A percentile compares a stretch with the other conserved stretches of the same genome.
These are phyloP conservation scores for Cymbopogon flexuosus DNA, from an alignment of 202 grass and related monocot genomes.

Conservation along the genomic window DNA sequence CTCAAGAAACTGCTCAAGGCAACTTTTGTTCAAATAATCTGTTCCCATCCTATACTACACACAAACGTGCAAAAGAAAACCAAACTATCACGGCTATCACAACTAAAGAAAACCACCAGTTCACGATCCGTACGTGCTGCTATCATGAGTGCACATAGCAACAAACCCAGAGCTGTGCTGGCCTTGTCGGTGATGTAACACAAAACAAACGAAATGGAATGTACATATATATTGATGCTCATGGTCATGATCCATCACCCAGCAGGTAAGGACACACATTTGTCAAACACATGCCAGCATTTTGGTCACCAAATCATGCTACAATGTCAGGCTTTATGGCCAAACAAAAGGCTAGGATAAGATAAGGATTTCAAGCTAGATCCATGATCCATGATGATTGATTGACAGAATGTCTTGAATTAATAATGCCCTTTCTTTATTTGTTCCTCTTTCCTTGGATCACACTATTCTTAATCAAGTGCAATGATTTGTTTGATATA, in stretches of 20 bases:
- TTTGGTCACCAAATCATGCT: conserved; percentile 23
- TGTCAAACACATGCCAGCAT: not conserved
- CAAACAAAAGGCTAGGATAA: conserved; percentile 17
- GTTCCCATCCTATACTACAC: not conserved
- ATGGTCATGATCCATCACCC: not conserved
- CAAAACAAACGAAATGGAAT: not conserved
- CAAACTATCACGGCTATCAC: not conserved
- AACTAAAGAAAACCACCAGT: not conserved
- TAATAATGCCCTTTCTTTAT: not conserved
- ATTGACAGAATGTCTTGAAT: conserved; percentile 12
- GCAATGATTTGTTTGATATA: conserved; percentile 27
- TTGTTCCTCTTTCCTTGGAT: conserved; percentile 30
- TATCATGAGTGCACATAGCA: conserved; percentile 13
- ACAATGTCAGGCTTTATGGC: conserved; percentile 15
- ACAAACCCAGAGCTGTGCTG: conserved; percentile 1
- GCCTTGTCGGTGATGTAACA: conserved; percentile 28
- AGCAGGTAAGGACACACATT: not conserved
- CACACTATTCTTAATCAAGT: conserved; percentile 5
- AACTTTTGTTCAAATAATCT: not conserved
- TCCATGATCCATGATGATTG: conserved; percentile 36
- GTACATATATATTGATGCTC: not conserved
- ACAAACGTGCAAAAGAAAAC: not conserved
- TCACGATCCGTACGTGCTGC: not conserved
- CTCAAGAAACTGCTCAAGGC: not conserved
- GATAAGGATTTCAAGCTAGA: not conserved